Evolutionary conservation across 148 eudicot genomes (phyloP).

Genomic region (Rhododendron simsii): DNA sequence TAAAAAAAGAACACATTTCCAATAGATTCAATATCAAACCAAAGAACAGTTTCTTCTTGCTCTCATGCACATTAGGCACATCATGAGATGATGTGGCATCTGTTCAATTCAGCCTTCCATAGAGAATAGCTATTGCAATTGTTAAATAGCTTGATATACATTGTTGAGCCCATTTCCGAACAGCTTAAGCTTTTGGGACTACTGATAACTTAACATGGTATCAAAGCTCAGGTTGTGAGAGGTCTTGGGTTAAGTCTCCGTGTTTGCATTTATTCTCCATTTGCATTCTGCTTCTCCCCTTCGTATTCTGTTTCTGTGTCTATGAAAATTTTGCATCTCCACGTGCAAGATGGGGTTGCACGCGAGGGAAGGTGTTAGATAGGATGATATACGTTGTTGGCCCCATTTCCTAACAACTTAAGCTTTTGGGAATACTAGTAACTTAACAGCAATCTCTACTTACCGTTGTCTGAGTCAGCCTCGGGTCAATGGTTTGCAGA

Average conservation of each 20-base stretch:
- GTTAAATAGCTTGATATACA: neutral
- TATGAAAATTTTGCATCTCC: neutral
- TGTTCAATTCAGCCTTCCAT: neutral
- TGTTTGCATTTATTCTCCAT: neutral
- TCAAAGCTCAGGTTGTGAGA: neutral
- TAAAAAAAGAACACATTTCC: neutral
- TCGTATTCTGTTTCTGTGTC: neutral
- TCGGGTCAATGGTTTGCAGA: constrained; percentile 56
- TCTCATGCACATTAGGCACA: neutral
- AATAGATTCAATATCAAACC: neutral
- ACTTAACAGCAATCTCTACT: neutral
- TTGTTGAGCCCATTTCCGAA: too few relatives aligned
- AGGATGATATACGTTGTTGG: neutral
- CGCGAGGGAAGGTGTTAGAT: too few relatives aligned
- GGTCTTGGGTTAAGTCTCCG: neutral
- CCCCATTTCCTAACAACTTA: neutral
- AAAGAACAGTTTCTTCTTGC: neutral
- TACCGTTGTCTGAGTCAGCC: constrained; percentile 65
- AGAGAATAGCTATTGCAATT: neutral
- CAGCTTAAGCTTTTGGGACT: neutral
- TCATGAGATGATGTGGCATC: neutral
- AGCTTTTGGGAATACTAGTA: too few relatives aligned
- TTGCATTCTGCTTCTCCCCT: neutral
- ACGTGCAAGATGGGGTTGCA: neutral
- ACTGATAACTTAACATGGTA: neutral